Evolutionary conservation across 169 alveolate genomes (phyloP), one percentile per base, ranked within the genome.

Genomic region (Sarcocystis neurona): DNA sequence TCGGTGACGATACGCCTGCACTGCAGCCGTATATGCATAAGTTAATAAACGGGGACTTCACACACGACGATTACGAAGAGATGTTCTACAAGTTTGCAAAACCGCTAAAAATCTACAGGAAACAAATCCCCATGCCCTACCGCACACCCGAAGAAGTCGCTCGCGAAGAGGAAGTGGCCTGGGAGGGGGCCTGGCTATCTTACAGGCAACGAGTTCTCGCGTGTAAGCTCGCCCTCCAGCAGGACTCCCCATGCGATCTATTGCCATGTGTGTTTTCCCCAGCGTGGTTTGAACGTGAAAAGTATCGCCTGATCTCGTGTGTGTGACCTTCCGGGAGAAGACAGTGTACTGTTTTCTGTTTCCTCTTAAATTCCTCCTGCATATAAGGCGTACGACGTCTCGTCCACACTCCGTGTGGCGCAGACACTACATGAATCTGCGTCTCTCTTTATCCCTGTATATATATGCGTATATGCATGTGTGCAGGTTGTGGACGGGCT

Each of bases 71-170:
- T 91, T 96, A 95, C 89, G 97, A 96, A 91, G 98, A 96, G 90
- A 96, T 96, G 98, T 96, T 96, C 93, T 96, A 96, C 92, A 94
- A 93, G 85, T 95, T 95, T 77, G 97, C 98, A 56, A 95, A 95
- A 87, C 98, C 98, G 5, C 91, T 95, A 70, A 96, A 94, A 94
- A 96, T 96, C 77, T 94, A 93, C 90, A 94, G 98, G 86, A 94
- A 91, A 37, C 96, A 93, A 87, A 95, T 96, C 41, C 97, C 98
- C n/a, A 86, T 92, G 91, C 98, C 98, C 6, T 96, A 93, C 93
- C 90, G 98, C 20, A 91, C 96, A 30, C 92, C 94, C 1, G 97
- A 95, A 88, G 98, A 96, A 84, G 93, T 90, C 91, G 77, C 94
- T 0, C 72, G 77, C 75, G 95, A 93, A 78, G 95, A 91, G 37